These are phyloP conservation scores for Pelagomonas calceolata DNA, from an alignment of 108 stramenopile species.

Conservation along the genomic window DNA sequence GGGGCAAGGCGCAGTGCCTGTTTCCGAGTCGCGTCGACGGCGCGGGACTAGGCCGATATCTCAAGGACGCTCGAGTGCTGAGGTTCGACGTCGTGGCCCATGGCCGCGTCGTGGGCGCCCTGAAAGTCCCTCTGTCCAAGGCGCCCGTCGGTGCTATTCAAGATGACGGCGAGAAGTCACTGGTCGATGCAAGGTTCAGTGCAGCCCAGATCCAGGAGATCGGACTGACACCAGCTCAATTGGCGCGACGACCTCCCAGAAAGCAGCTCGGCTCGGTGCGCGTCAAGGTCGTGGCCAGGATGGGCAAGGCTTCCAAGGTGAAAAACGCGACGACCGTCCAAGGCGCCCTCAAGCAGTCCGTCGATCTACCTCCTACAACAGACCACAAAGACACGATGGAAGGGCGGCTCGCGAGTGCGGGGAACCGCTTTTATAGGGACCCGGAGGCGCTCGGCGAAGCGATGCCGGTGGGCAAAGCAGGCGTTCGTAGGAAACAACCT, in stretches of 20 bases:
- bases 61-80: not conserved
- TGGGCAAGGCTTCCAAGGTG: not conserved
- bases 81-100: not conserved
- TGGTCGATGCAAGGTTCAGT: not conserved
- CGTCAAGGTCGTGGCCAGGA: not conserved
- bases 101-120: not conserved
- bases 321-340: not conserved
- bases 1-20: not conserved
- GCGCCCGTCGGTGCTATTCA: not conserved
- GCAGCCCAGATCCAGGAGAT: too few relatives aligned
- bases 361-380: not conserved
- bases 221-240: too few relatives aligned
- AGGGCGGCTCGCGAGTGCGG: not conserved
- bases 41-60: not conserved
- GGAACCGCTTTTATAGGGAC: not conserved
- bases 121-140: not conserved
- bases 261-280: not conserved
- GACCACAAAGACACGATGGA: too few relatives aligned
- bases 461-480: not conserved
- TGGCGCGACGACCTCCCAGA: too few relatives aligned
- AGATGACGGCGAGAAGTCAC: not conserved
- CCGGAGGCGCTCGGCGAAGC: not conserved
- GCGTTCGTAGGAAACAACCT: not conserved
- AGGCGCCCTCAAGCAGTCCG: not conserved
- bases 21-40: not conserved